Evolutionary conservation across 2,329 filamentous ascomycete genomes (phyloP).

Genomic region (Berkeleyomyces rouxiae): DNA sequence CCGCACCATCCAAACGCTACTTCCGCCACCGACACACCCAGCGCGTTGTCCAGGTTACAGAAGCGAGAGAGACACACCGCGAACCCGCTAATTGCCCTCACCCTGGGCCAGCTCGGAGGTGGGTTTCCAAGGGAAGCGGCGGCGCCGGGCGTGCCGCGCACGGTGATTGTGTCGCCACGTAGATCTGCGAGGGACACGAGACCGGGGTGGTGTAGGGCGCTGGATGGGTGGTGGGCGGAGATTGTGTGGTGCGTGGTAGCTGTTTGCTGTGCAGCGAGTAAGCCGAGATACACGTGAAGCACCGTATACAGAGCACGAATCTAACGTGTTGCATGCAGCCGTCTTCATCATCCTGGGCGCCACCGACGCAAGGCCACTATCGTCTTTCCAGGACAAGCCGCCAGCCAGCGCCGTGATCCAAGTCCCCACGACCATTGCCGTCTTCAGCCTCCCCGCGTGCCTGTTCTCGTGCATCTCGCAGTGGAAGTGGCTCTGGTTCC

Average conservation of each 20-base stretch:
- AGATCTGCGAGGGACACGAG: background rate
- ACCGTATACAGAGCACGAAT: background rate
- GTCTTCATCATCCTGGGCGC: conserved; percentile 10
- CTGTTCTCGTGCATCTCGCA: conserved; percentile 19
- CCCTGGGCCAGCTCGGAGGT: background rate
- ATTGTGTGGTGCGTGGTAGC: conserved; percentile 4
- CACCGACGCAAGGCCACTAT: conserved; percentile 15
- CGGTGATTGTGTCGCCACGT: conserved; percentile 2
- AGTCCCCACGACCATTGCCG: conserved; percentile 18
- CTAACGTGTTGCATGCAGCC: background rate
- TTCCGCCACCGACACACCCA: background rate
- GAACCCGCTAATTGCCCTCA: background rate
- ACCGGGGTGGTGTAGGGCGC: background rate
- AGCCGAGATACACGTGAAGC: background rate
- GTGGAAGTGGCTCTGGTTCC: conserved; percentile 22
- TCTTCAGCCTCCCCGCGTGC: conserved; percentile 17
- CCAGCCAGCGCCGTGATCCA: conserved; percentile 20
- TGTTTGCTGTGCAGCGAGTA: conserved; percentile 6
- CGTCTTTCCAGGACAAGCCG: conserved; percentile 16
- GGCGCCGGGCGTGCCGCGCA: conserved; percentile 1
- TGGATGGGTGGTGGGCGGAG: conserved; percentile 1
- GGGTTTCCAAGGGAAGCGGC: background rate
- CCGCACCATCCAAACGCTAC: background rate
- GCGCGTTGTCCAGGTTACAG: background rate
- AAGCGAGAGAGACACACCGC: background rate